These are phyloP conservation scores for Scheffersomyces illinoinensis DNA, from an alignment of 1,139 yeast species.

Conservation along the genomic window DNA sequence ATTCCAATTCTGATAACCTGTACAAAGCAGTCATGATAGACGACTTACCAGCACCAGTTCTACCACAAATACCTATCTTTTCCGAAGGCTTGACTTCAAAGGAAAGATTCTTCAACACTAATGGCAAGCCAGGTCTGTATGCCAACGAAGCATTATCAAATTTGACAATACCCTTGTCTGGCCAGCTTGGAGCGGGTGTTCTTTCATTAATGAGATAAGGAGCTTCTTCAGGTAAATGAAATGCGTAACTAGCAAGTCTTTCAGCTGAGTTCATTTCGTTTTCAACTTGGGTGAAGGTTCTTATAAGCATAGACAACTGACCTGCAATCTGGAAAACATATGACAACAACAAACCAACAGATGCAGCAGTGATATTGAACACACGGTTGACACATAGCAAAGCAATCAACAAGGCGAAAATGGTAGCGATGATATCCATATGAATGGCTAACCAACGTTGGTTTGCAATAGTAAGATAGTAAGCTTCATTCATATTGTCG, in stretches of 20 bases:
- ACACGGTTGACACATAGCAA: conserved; percentile 64
- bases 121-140: conserved; percentile 76
- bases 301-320: conserved; percentile 46
- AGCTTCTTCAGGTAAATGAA: conserved; percentile 39
- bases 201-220: conserved; percentile 44
- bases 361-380: conserved; percentile 61
- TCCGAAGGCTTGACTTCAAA: conserved; percentile 51
- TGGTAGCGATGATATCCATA: conserved; percentile 48
- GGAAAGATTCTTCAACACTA: conserved; percentile 60
- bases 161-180: conserved; percentile 46
- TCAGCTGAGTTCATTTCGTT: conserved; percentile 88
- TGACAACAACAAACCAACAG: conserved; percentile 71
- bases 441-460: conserved; percentile 81
- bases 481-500: conserved; percentile 72
- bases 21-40: conserved; percentile 68
- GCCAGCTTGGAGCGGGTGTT: conserved; percentile 53
- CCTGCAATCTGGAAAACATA: conserved; percentile 55
- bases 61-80: conserved; percentile 74
- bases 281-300: conserved; percentile 68
- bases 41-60: conserved; percentile 81
- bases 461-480: conserved; percentile 61
- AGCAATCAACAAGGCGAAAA: conserved; percentile 47
- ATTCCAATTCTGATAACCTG: conserved; percentile 56
- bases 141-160: conserved; percentile 62
- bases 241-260: conserved; percentile 71